Percentiles rank a stretch among this genome's conserved stretches.
Conservation (phyloP, 2,329 filamentous ascomycete genomes). For the Trichoderma endophyticum region DNA sequence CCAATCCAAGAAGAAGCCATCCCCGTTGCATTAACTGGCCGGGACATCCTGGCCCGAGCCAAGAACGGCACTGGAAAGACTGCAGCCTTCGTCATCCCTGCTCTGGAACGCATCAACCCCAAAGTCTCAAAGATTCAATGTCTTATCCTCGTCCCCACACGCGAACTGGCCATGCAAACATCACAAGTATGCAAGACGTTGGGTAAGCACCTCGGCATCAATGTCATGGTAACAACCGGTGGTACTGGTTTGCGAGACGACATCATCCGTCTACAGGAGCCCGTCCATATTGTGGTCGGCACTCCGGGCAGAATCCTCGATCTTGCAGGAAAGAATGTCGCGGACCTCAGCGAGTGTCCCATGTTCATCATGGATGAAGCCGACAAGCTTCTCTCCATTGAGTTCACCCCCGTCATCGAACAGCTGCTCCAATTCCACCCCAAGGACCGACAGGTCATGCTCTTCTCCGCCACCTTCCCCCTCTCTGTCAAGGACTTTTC, state of each 20-base stretch:
- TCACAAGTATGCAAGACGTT: slow-evolving; percentile 99
- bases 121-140: slow-evolving; percentile 96
- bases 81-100: slow-evolving; percentile 94
- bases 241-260: slow-evolving; percentile 94
- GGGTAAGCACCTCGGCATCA: slow-evolving; percentile 93
- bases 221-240: slow-evolving; percentile 99
- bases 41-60: slow-evolving; percentile 91
- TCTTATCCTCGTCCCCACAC: slow-evolving; percentile 90
- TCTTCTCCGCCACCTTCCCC: slow-evolving; percentile 97
- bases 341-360: slow-evolving; percentile 90
- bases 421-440: slow-evolving; percentile 93
- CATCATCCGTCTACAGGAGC: slow-evolving; percentile 88
- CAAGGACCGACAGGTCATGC: slow-evolving; percentile 97
- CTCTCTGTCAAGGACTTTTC: slow-evolving; percentile 96
- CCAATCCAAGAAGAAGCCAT: slow-evolving; percentile 99
- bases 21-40: slow-evolving; percentile 88
- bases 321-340: slow-evolving; percentile 92
- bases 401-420: slow-evolving; percentile 97
- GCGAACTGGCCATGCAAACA: slow-evolving; percentile 96
- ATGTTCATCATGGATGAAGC: slow-evolving; percentile 99
- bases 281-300: slow-evolving; percentile 96
- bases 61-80: slow-evolving; percentile 99
- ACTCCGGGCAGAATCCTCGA: slow-evolving; percentile 96
- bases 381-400: slow-evolving; percentile 92
- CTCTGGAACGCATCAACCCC: slow-evolving; percentile 91